These are phyloP conservation scores for Aspergillus japonicus DNA, from an alignment of 2,329 filamentous ascomycete species.

Conservation along the genomic window DNA sequence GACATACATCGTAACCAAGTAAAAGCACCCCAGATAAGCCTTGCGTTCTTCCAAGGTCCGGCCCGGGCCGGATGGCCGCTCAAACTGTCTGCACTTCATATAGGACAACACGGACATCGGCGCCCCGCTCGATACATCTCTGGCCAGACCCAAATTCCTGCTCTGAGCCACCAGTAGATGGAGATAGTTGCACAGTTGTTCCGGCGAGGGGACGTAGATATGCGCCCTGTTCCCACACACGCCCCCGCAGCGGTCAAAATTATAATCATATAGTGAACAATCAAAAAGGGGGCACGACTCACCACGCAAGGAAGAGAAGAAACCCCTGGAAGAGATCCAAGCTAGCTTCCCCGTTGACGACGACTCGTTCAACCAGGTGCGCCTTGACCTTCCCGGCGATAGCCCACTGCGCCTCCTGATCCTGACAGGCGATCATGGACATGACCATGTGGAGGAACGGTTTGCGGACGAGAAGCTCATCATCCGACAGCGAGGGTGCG, in stretches of 20 bases:
- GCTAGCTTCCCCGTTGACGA: slow-evolving; percentile 44
- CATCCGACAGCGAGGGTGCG: slow-evolving; percentile 12
- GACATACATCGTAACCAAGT: slow-evolving; percentile 53
- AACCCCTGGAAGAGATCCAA: slow-evolving; percentile 51
- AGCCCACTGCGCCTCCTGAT: slow-evolving; percentile 15
- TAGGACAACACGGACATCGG: background rate
- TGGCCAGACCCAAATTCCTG: slow-evolving; percentile 43
- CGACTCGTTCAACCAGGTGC: slow-evolving; percentile 45
- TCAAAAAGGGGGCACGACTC: slow-evolving; percentile 10
- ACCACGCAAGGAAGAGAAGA: slow-evolving; percentile 50
- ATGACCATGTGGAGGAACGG: slow-evolving; percentile 25
- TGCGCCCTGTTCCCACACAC: slow-evolving; percentile 4
- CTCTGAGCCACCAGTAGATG: slow-evolving; percentile 49
- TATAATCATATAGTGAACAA: background rate
- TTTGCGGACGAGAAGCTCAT: slow-evolving; percentile 21
- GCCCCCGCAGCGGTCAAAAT: background rate
- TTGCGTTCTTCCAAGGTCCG: slow-evolving; percentile 55
- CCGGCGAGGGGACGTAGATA: slow-evolving; percentile 7
- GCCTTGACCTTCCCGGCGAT: slow-evolving; percentile 14
- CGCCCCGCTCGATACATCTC: background rate
- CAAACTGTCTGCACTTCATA: slow-evolving; percentile 10
- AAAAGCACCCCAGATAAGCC: slow-evolving; percentile 56
- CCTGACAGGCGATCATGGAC: slow-evolving; percentile 19
- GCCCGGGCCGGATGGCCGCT: slow-evolving; percentile 16
- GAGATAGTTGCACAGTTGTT: slow-evolving; percentile 54